Conservation (phyloP, 1,284 basidiomycete species). For the Fomitopsis palustris region DNA sequence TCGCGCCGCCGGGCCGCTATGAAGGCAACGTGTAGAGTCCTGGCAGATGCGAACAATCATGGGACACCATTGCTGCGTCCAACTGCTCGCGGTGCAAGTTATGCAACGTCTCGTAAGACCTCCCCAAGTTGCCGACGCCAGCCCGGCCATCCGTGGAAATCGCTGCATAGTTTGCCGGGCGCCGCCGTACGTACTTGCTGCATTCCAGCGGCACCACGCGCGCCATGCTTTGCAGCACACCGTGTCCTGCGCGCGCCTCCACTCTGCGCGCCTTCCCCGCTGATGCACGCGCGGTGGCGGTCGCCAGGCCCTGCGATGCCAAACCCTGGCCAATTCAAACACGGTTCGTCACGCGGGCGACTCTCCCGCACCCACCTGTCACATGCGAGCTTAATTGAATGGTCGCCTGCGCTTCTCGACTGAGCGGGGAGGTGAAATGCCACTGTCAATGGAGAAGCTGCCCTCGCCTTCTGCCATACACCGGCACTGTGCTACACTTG, state of each 20-base stretch:
- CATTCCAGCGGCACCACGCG: too few relatives aligned
- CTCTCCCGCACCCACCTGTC: background rate
- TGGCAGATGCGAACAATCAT: background rate
- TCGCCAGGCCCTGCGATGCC: background rate
- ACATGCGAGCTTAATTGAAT: background rate
- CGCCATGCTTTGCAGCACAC: too few relatives aligned
- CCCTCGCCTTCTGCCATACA: too few relatives aligned
- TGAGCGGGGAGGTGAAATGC: background rate
- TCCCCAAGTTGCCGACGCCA: background rate
- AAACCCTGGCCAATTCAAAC: background rate
- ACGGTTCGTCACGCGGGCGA: background rate
- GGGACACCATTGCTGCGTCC: background rate
- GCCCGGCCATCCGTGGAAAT: background rate
- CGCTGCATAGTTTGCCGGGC: background rate
- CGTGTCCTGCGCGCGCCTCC: background rate
- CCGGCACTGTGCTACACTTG: background rate
- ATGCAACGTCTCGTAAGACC: background rate
- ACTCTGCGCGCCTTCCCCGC: background rate
- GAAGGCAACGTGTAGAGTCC: background rate
- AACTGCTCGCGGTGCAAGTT: background rate
- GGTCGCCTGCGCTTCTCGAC: background rate
- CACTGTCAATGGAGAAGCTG: background rate
- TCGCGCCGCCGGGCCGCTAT: background rate
- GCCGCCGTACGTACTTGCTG: too few relatives aligned
- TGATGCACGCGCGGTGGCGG: background rate